Evolutionary conservation across 2,329 filamentous ascomycete species (phyloP).

Genomic region (Lanzia echinophila): DNA sequence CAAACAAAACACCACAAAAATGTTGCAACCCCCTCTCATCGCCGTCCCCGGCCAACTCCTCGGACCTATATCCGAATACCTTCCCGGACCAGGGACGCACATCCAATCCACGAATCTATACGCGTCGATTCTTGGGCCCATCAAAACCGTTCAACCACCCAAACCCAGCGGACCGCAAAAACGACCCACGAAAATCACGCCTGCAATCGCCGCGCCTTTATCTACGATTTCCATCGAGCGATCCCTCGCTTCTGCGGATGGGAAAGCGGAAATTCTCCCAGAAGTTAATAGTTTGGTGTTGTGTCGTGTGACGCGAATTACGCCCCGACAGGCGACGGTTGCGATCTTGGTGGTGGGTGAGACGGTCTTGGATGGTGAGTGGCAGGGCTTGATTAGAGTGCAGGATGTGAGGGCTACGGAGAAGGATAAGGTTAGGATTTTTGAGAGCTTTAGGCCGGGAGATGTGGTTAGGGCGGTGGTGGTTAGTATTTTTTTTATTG

Average conservation of each 20-base stretch:
- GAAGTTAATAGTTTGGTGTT: slow-evolving; percentile 76
- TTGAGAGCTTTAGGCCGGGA: slow-evolving; percentile 85
- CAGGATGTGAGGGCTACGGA: slow-evolving; percentile 94
- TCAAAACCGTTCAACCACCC: slow-evolving; percentile 45
- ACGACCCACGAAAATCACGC: slow-evolving; percentile 52
- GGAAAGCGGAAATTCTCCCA: slow-evolving; percentile 67
- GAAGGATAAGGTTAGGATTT: slow-evolving; percentile 88
- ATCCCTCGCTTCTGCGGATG: slow-evolving; percentile 16
- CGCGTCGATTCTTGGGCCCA: slow-evolving; percentile 73
- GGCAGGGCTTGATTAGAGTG: slow-evolving; percentile 76
- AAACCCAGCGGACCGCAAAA: slow-evolving; percentile 43
- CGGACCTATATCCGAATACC: slow-evolving; percentile 58
- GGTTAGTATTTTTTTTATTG: slow-evolving; percentile 36
- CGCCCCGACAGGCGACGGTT: slow-evolving; percentile 76
- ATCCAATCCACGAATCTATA: slow-evolving; percentile 68
- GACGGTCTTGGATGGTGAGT: slow-evolving; percentile 67
- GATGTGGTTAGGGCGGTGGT: slow-evolving; percentile 86
- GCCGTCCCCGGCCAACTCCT: slow-evolving; percentile 79
- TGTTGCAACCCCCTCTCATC: slow-evolving; percentile 32
- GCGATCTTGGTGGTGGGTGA: slow-evolving; percentile 78
- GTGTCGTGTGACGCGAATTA: slow-evolving; percentile 77
- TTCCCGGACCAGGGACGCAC: slow-evolving; percentile 77
- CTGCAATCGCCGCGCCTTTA: slow-evolving; percentile 37
- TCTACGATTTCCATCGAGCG: slow-evolving; percentile 50
- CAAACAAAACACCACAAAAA: slow-evolving; percentile 7